Conservation (phyloP, 1,139 yeast species). For the Saccharomycopsis phalli region DNA sequence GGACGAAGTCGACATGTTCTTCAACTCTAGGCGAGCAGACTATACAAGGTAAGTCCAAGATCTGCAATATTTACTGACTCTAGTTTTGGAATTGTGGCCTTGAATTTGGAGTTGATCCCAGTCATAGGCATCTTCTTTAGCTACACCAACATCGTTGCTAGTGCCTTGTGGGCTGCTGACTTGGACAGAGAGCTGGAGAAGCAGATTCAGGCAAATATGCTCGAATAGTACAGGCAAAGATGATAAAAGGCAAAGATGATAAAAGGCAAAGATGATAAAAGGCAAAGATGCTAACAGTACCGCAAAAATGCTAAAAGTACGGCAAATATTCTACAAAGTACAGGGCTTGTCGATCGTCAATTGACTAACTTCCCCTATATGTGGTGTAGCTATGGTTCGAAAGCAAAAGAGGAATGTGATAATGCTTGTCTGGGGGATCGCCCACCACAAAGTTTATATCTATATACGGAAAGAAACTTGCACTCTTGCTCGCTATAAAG, state of each 20-base stretch:
- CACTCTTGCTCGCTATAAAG: constrained; percentile 26
- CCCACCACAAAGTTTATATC: constrained; percentile 65
- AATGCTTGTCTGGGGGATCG: constrained; percentile 65
- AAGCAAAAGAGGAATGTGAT: constrained; percentile 76
- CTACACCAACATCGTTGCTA: constrained; percentile 62
- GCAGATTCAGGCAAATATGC: constrained; percentile 6
- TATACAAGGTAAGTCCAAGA: constrained; percentile 14
- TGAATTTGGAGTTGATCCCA: constrained; percentile 53
- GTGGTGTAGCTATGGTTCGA: constrained; percentile 84
- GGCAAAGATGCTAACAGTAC: too few relatives aligned
- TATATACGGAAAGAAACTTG: constrained; percentile 66
- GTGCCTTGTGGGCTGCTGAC: constrained; percentile 58
- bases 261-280: too few relatives aligned
- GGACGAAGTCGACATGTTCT: constrained; percentile 30
- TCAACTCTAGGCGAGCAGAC: constrained; percentile 27
- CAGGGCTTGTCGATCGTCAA: too few relatives aligned
- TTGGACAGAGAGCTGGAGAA: constrained; percentile 24
- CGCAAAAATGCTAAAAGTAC: too few relatives aligned
- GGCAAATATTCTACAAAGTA: too few relatives aligned
- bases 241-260: too few relatives aligned
- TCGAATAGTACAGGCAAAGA: too few relatives aligned
- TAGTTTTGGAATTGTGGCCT: constrained; percentile 52
- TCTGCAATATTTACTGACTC: background rate
- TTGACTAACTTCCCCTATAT: constrained; percentile 76
- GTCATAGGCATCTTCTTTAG: constrained; percentile 49